Evolutionary conservation across 371 early-diverging fungal genomes (phyloP).

Genomic region (Mucor piriformis): DNA sequence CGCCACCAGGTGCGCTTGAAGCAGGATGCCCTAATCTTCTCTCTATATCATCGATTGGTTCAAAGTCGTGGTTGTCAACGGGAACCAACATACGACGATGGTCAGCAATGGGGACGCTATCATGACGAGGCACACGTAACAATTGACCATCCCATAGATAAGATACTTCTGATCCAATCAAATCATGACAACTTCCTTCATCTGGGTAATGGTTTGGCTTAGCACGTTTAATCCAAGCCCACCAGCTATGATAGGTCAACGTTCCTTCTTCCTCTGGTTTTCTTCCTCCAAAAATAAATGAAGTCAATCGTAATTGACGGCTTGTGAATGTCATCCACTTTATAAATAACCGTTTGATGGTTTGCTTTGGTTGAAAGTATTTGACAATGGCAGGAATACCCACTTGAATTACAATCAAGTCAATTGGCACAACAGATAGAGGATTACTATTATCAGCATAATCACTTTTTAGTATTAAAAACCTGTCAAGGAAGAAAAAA

Average conservation of each 20-base stretch:
- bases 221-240: slow-evolving; percentile 11
- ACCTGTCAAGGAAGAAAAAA: neutral
- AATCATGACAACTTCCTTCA: slow-evolving; percentile 53
- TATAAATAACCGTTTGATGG: slow-evolving; percentile 46
- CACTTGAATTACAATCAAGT: slow-evolving; percentile 74
- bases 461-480: neutral
- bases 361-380: slow-evolving; percentile 52
- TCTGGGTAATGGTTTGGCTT: slow-evolving; percentile 8
- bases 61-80: slow-evolving; percentile 3
- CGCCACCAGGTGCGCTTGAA: slow-evolving; percentile 38
- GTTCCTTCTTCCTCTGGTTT: slow-evolving; percentile 58
- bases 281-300: slow-evolving; percentile 81
- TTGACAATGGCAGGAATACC: slow-evolving; percentile 62
- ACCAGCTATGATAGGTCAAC: slow-evolving; percentile 17
- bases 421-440: slow-evolving; percentile 75
- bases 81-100: slow-evolving; percentile 25
- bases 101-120: slow-evolving; percentile 18
- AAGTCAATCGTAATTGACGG: slow-evolving; percentile 65
- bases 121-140: slow-evolving; percentile 65
- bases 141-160: slow-evolving; percentile 19
- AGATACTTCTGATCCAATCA: slow-evolving; percentile 55
- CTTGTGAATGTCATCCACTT: slow-evolving; percentile 68
- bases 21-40: slow-evolving; percentile 67
- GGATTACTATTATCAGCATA: slow-evolving; percentile 50
- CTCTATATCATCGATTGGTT: slow-evolving; percentile 24